These are phyloP conservation scores for Rhizopus delemar DNA, from an alignment of 371 early-diverging fungal genomes.

Conservation along the genomic window DNA sequence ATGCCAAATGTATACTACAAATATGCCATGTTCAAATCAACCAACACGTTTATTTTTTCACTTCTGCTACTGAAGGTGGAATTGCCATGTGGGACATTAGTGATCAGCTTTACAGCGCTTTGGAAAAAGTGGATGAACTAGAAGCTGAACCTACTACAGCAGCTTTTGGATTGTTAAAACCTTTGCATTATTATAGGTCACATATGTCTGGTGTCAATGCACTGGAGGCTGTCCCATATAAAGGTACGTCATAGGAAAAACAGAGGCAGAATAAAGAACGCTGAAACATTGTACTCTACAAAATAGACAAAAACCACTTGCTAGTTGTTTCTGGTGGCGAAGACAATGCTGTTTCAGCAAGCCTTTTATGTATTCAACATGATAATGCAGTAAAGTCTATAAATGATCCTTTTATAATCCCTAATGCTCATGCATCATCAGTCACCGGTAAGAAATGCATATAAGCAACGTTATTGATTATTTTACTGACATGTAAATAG, in stretches of 20 bases:
- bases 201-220: slow-evolving; percentile 64
- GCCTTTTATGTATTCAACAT: slow-evolving; percentile 20
- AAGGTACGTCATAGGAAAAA: slow-evolving; percentile 14
- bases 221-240: slow-evolving; percentile 30
- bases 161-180: slow-evolving; percentile 33
- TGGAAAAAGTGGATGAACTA: slow-evolving; percentile 18
- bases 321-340: slow-evolving; percentile 60
- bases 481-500: slow-evolving; percentile 15
- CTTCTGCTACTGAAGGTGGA: slow-evolving; percentile 62
- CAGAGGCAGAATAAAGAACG: no score
- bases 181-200: slow-evolving; percentile 37
- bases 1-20: slow-evolving; percentile 61
- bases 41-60: slow-evolving; percentile 52
- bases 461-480: not conserved
- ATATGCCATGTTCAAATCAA: slow-evolving; percentile 43
- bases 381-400: slow-evolving; percentile 5
- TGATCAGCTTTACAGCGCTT: slow-evolving; percentile 25
- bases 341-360: slow-evolving; percentile 56
- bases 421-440: slow-evolving; percentile 58
- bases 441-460: slow-evolving; percentile 44
- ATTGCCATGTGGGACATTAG: slow-evolving; percentile 60
- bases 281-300: no score
- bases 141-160: slow-evolving; percentile 38
- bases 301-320: slow-evolving; percentile 20
- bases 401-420: slow-evolving; percentile 34